Conservation (phyloP, 2,329 filamentous ascomycete species). For the Cercospora berteroae region DNA sequence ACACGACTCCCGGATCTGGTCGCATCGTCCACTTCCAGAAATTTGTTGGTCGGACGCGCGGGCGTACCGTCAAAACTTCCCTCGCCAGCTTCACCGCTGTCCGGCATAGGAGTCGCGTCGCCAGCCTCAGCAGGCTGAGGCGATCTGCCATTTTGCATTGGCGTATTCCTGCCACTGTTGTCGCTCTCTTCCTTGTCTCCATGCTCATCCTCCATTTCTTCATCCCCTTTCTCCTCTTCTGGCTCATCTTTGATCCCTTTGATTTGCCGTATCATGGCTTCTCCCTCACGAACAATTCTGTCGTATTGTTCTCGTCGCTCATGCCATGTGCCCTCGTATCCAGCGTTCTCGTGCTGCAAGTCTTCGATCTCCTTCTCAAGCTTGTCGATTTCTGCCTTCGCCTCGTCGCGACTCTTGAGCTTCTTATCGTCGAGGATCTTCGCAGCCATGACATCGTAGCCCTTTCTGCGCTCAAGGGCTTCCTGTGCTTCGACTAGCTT, state of each 20-base stretch:
- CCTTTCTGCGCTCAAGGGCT: slow-evolving; percentile 74
- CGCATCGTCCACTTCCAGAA: slow-evolving; percentile 32
- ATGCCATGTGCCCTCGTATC: slow-evolving; percentile 78
- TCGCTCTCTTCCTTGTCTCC: slow-evolving; percentile 45
- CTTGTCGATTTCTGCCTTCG: slow-evolving; percentile 72
- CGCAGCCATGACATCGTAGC: slow-evolving; percentile 83
- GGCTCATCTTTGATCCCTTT: slow-evolving; percentile 95
- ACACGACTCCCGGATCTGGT: slow-evolving; percentile 26
- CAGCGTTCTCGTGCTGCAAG: slow-evolving; percentile 77
- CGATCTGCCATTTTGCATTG: slow-evolving; percentile 41
- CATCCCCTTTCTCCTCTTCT: slow-evolving; percentile 75
- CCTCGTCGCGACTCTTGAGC: slow-evolving; percentile 79
- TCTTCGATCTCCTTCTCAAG: slow-evolving; percentile 85
- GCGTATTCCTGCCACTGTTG: slow-evolving; percentile 48
- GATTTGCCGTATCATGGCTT: slow-evolving; percentile 78
- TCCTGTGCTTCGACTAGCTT: slow-evolving; percentile 74
- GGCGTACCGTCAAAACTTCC: slow-evolving; percentile 16
- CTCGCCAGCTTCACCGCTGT: slow-evolving; percentile 32
- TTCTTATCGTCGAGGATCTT: slow-evolving; percentile 79
- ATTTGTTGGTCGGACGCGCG: slow-evolving; percentile 30
- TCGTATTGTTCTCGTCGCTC: slow-evolving; percentile 85
- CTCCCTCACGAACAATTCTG: slow-evolving; percentile 86
- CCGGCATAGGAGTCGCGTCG: slow-evolving; percentile 43
- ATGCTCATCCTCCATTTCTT: slow-evolving; percentile 61
- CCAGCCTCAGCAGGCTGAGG: slow-evolving; percentile 27